Conservation (phyloP, 2,329 filamentous ascomycete genomes). For the Aspergillus ruber region DNA sequence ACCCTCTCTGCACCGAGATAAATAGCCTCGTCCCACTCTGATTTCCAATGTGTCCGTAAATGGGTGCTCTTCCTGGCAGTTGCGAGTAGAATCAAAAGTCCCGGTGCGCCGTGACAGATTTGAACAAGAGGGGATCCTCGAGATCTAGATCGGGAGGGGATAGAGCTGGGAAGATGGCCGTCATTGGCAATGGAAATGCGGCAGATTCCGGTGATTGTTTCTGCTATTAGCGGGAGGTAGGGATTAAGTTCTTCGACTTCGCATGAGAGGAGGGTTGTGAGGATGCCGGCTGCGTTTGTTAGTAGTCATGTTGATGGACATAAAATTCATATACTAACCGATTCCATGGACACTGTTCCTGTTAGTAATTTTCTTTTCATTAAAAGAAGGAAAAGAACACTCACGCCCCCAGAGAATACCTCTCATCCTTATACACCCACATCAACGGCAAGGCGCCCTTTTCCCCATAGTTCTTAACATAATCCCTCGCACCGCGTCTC, state of each 20-base stretch:
- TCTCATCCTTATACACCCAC: constrained; percentile 33
- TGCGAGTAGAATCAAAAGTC: constrained; percentile 31
- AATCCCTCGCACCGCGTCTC: constrained; percentile 23
- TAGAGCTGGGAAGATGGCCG: constrained; percentile 34
- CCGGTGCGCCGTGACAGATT: constrained; percentile 37
- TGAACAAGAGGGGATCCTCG: constrained; percentile 30
- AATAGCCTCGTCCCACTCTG: constrained; percentile 33
- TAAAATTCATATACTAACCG: constrained; percentile 5
- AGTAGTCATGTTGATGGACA: neutral
- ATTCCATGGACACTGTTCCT: constrained; percentile 20
- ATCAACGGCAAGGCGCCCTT: constrained; percentile 31
- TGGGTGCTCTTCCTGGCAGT: constrained; percentile 22
- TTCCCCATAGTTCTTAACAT: constrained; percentile 22
- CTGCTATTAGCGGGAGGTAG: constrained; percentile 27
- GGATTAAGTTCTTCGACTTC: constrained; percentile 23
- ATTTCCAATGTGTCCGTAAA: constrained; percentile 29
- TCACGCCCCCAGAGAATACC: constrained; percentile 34
- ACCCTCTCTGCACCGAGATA: constrained; percentile 25
- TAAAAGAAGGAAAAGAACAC: constrained; percentile 8
- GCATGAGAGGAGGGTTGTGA: constrained; percentile 31
- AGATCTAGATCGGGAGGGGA: constrained; percentile 22
- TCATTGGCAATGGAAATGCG: constrained; percentile 26
- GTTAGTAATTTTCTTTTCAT: too few species aligned
- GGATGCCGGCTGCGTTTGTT: constrained; percentile 27
- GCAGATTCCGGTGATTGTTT: constrained; percentile 32